These are phyloP conservation scores for Dictyophora rubrovolvata DNA, from an alignment of 768 basidiomycete species.

Conservation along the genomic window DNA sequence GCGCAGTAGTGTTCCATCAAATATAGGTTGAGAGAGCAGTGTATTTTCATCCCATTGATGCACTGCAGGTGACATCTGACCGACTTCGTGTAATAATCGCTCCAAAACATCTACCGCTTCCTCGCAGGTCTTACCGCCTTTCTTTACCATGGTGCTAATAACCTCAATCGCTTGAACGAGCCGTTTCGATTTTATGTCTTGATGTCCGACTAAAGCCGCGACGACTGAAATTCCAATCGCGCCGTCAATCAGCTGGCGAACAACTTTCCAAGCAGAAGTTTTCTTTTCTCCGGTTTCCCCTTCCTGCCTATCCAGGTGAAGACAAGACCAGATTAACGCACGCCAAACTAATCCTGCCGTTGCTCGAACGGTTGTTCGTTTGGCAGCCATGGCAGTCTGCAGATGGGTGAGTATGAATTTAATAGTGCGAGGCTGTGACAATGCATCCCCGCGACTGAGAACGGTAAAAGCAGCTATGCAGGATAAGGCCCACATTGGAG, in stretches of 20 bases:
- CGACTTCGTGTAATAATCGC: conserved; percentile 21
- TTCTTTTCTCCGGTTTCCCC: conserved; percentile 8
- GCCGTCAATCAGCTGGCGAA: conserved; percentile 46
- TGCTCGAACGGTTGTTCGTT: conserved; percentile 49
- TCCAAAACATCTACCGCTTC: conserved; percentile 47
- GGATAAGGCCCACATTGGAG: conserved; percentile 68
- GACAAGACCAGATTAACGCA: conserved; percentile 13
- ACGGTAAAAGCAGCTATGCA: conserved; percentile 58
- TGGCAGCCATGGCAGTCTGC: conserved; percentile 46
- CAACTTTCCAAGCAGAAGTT: conserved; percentile 31
- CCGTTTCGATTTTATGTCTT: conserved; percentile 13
- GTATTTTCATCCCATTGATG: conserved; percentile 37
- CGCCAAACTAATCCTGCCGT: conserved; percentile 56
- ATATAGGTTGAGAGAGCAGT: conserved; percentile 42
- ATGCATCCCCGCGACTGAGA: conserved; percentile 40
- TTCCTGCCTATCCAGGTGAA: conserved; percentile 6
- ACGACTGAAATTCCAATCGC: conserved; percentile 48
- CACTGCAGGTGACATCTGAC: conserved; percentile 15
- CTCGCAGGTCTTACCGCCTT: conserved; percentile 37
- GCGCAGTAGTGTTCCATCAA: conserved; percentile 47
- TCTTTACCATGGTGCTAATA: conserved; percentile 47
- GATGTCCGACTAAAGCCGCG: conserved; percentile 37
- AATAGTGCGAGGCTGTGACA: conserved; percentile 14
- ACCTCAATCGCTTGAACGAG: conserved; percentile 34
- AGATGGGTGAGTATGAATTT: conserved; percentile 42